A percentile compares a stretch with the other conserved stretches of the same genome.
Evolutionary conservation across 2,329 filamentous ascomycete genomes (phyloP).

Genomic region (Coniochaeta sp.): DNA sequence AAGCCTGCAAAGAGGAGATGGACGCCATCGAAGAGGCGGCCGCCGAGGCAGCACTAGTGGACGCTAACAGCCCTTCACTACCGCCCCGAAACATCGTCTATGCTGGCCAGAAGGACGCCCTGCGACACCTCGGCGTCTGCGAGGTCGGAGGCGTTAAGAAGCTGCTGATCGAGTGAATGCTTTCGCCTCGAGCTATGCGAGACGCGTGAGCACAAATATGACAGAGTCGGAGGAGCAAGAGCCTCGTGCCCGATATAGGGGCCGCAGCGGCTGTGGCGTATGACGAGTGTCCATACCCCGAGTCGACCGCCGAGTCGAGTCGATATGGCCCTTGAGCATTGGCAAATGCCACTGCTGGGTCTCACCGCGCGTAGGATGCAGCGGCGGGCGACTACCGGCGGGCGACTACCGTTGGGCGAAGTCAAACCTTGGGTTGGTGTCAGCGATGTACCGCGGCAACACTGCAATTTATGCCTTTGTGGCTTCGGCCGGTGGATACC

Average conservation of each 20-base stretch:
- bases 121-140: constrained; percentile 56
- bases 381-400: not conserved
- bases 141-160: constrained; percentile 58
- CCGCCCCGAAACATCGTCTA: constrained; percentile 77
- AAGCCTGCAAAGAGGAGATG: constrained; percentile 97
- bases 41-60: constrained; percentile 82
- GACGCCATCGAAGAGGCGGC: constrained; percentile 95
- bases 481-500: constrained; percentile 98
- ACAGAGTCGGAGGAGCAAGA: not conserved
- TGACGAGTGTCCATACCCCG: not conserved
- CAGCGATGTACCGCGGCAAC: constrained; percentile 96
- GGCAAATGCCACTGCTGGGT: not conserved
- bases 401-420: not conserved
- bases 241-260: not conserved
- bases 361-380: not conserved
- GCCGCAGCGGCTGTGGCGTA: not conserved
- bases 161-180: constrained; percentile 50
- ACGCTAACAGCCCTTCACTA: constrained; percentile 87
- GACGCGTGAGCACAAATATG: not conserved
- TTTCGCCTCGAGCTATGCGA: not conserved
- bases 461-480: constrained; percentile 96
- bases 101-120: constrained; percentile 62
- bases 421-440: constrained; percentile 43
- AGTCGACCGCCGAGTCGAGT: too few species aligned
- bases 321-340: not conserved